Evolutionary conservation across 805 yeast genomes (phyloP), one percentile per base, ranked within the genome.

Genomic region (Kodamaea kaohsiungensis): DNA sequence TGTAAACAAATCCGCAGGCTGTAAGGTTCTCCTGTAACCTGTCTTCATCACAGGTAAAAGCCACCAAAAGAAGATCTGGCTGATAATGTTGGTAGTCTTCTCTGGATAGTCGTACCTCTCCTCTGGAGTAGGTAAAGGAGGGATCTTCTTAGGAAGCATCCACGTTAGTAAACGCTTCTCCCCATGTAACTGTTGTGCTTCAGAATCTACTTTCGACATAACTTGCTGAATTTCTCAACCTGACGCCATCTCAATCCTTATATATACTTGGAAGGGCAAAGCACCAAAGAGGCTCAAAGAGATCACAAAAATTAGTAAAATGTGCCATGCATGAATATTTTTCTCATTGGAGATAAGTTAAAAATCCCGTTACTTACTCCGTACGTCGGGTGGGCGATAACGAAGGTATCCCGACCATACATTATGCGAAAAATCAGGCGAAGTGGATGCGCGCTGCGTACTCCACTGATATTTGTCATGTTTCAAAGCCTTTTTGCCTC

Each of bases 1-100:
- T 17, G 55, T 58, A 59, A 58, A 88, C 59, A 88, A 65, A 68
- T 89, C 95, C 47, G 81, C 78, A 1, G 87, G 84, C 45, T 80
- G 81, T 45, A 89, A 69, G 0, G 92, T 87, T 63, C 95, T 76
- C 65, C 83, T 85, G 67, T 88, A 88, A 4, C 96, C 95, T 6
- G 81, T 80, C 13, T 68, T 70, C 75, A 89, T 69, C 40, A 88
- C 61, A 0, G 91, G 91, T 19, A 70, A 61, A 47, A 88, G 68
- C 92, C 93, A 89, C 83, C 86, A 78, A 65, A 87, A 84, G 61
- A 84, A 80, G 0, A 76, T 48, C 59, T 70, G 70, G 13, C 77
- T 75, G 9, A 84, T 5, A 27, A 67, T 43, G 51, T 78, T 78
- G 16, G 78, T 72, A 12, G 64, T 58, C 30, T 61, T 55, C 52